Evolutionary conservation across 2,329 filamentous ascomycete species (phyloP).

Genomic region (Ilyonectria destructans): DNA sequence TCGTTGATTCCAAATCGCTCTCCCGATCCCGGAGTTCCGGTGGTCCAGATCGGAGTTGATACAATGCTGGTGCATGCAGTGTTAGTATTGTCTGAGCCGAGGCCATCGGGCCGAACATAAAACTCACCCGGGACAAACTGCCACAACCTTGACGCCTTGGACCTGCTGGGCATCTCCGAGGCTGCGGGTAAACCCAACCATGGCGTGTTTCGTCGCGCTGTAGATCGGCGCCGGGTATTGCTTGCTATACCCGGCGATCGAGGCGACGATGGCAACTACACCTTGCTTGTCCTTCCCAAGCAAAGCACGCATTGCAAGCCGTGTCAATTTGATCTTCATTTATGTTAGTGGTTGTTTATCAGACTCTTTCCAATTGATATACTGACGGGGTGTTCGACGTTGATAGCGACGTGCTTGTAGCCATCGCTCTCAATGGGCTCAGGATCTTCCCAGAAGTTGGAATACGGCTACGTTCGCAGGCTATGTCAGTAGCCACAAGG

Average conservation of each 20-base stretch:
- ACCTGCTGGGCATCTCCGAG: conserved; percentile 12
- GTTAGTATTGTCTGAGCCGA: not conserved
- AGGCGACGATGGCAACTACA: conserved; percentile 18
- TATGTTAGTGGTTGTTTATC: not conserved
- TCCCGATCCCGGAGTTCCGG: conserved; percentile 16
- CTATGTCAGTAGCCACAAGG: not conserved
- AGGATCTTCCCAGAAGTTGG: conserved; percentile 29
- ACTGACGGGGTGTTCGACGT: conserved; percentile 22
- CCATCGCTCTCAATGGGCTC: conserved; percentile 19
- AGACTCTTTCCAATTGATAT: not conserved
- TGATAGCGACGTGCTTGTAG: conserved; percentile 27
- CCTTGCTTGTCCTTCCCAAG: conserved; percentile 27
- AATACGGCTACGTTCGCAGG: conserved; percentile 12
- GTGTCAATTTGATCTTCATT: conserved; percentile 20
- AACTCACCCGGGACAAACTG: conserved; percentile 18
- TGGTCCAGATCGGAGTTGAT: conserved; percentile 18
- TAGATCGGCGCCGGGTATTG: conserved; percentile 22
- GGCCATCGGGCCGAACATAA: too few relatives aligned
- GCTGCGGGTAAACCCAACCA: conserved; percentile 12
- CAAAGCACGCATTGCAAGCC: conserved; percentile 27
- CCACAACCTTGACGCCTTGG: conserved; percentile 15
- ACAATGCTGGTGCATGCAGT: not conserved
- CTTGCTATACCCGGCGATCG: conserved; percentile 27
- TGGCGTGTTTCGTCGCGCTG: conserved; percentile 26
- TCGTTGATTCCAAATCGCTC: conserved; percentile 11